A percentile compares a stretch with the other conserved stretches of the same genome.
phyloP scores from a whole-genome alignment of 495 filamentous ascomycete genomes.

The Astrothelium subdiscretum region DNA sequence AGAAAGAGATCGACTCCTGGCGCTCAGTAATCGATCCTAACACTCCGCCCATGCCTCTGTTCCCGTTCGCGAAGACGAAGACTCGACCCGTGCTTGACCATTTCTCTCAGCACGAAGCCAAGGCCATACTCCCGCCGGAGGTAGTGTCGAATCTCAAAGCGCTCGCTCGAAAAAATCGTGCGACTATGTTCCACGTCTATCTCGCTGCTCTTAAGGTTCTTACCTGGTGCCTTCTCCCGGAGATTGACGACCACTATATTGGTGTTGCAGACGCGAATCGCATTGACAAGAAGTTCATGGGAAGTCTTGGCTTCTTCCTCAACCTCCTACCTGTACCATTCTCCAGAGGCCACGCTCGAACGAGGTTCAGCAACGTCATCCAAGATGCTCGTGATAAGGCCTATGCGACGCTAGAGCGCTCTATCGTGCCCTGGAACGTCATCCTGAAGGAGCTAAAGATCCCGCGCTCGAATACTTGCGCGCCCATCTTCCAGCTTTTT shows the following conservation, averaged over 20 bases:
- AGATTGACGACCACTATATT: slow-evolving; percentile 4
- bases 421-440: slow-evolving; percentile 35
- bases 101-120: no score
- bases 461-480: slow-evolving; percentile 24
- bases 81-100: background rate
- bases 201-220: slow-evolving; percentile 28
- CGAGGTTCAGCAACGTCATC: background rate
- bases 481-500: slow-evolving; percentile 33
- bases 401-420: slow-evolving; percentile 10
- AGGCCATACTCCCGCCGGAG: no score
- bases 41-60: slow-evolving; percentile 20
- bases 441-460: slow-evolving; percentile 31
- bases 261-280: slow-evolving; percentile 11
- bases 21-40: slow-evolving; percentile 13
- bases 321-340: slow-evolving; percentile 11
- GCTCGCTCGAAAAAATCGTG: slow-evolving; percentile 7
- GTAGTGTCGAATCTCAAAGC: no score
- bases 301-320: slow-evolving; percentile 5
- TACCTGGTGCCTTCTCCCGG: slow-evolving; percentile 20
- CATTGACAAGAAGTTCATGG: background rate
- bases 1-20: slow-evolving; percentile 23
- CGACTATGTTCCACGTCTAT: slow-evolving; percentile 34
- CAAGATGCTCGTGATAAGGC: background rate
- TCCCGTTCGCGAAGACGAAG: slow-evolving; percentile 10
- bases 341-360: background rate